These are phyloP conservation scores for Metschnikowia continentalis DNA, from an alignment of 805 yeast species.

Conservation along the genomic window DNA sequence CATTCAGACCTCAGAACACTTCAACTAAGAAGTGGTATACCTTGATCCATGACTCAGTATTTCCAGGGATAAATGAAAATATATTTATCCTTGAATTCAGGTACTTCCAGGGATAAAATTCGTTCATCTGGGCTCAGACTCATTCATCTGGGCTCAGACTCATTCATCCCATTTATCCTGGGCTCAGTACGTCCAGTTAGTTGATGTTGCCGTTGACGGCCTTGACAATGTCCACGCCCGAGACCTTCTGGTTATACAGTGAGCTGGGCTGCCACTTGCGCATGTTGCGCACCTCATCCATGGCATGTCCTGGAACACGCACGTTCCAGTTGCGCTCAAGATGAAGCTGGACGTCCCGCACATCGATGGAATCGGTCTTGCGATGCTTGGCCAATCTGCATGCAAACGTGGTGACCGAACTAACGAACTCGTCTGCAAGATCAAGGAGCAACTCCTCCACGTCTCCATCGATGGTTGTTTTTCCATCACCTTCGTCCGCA, in stretches of 20 bases:
- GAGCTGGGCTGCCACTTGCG: conserved; percentile 67
- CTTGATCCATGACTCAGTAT: too few species aligned
- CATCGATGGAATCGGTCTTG: conserved; percentile 80
- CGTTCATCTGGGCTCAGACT: too few species aligned
- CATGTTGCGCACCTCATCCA: conserved; percentile 81
- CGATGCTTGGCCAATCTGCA: conserved; percentile 94
- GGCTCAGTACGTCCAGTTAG: neutral
- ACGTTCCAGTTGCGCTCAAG: conserved; percentile 93
- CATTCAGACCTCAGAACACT: too few species aligned
- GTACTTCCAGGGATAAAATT: too few species aligned
- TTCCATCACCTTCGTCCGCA: conserved; percentile 86
- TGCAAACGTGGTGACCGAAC: conserved; percentile 87
- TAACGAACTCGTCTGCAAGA: conserved; percentile 92
- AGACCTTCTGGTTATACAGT: conserved; percentile 60
- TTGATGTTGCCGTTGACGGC: conserved; percentile 50
- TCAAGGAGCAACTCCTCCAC: conserved; percentile 89
- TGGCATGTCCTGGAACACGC: conserved; percentile 86
- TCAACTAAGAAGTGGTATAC: too few species aligned
- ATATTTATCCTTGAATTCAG: too few species aligned
- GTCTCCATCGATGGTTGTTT: conserved; percentile 88
- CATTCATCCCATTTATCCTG: too few species aligned
- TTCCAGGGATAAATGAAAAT: too few species aligned
- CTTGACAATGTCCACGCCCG: conserved; percentile 63
- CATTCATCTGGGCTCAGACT: too few species aligned
- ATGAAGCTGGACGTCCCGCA: conserved; percentile 86